A percentile compares a stretch with the other conserved stretches of the same genome.
Conservation (phyloP, 140 eudicot genomes). For the Flaveria floridana region DNA sequence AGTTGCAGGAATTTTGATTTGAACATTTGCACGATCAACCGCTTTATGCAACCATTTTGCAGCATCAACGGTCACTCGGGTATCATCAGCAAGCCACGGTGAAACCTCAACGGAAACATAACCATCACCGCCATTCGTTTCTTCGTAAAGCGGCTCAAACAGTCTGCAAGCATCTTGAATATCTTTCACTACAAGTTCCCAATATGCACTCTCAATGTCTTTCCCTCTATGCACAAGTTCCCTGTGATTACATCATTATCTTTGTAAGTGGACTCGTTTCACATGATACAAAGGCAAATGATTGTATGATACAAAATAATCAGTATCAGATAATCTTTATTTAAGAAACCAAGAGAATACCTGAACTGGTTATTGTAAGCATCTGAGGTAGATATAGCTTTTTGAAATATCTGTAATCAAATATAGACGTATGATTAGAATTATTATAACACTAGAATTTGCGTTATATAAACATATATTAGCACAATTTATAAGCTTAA, state of each 20-base stretch:
- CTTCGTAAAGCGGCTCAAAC: constrained; percentile 81
- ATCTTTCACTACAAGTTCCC: constrained; percentile 98
- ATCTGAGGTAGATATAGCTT: constrained; percentile 92
- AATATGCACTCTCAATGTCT: constrained; percentile 91
- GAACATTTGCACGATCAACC: constrained; percentile 82
- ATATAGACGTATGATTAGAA: not conserved
- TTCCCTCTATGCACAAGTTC: constrained; percentile 91
- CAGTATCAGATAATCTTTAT: not conserved
- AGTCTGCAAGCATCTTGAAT: constrained; percentile 97
- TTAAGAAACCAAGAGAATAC: constrained; percentile 27
- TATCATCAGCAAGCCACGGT: constrained; percentile 90
- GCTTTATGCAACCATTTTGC: constrained; percentile 87
- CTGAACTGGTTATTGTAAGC: constrained; percentile 96
- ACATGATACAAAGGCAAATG: too few relatives aligned
- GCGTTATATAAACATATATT: constrained; percentile 11
- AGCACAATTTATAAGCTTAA: not conserved
- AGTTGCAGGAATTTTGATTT: constrained; percentile 96
- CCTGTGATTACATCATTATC: constrained; percentile 36
- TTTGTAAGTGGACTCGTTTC: too few relatives aligned
- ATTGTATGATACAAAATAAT: not conserved
- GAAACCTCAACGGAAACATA: constrained; percentile 99
- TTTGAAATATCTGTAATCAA: constrained; percentile 85
- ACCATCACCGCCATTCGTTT: constrained; percentile 87
- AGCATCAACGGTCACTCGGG: constrained; percentile 79
- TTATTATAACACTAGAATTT: not conserved